Evolutionary conservation across 768 basidiomycete genomes (phyloP).

Genomic region (Leccinum arenicola): DNA sequence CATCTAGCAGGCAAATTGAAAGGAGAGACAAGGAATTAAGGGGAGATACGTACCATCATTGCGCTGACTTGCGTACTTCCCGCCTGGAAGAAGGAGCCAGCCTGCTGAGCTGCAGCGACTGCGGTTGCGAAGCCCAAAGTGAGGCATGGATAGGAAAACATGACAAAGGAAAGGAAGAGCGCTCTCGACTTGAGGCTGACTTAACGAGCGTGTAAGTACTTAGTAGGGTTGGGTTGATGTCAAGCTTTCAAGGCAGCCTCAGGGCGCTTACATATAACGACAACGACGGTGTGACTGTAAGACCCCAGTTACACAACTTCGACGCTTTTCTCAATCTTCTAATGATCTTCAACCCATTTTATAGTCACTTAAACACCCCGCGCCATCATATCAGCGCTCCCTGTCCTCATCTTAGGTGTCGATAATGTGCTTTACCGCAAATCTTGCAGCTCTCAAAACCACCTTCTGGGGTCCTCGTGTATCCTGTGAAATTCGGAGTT

Average conservation of each 20-base stretch:
- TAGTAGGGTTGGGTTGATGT: neutral
- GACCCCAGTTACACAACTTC: constrained; percentile 1
- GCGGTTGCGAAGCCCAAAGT: constrained; percentile 43
- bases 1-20: constrained; percentile 44
- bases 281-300: neutral
- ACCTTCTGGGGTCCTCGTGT: constrained; percentile 1
- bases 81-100: constrained; percentile 23
- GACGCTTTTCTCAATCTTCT: neutral
- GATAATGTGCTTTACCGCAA: neutral
- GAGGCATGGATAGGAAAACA: constrained; percentile 38
- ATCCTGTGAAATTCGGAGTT: neutral
- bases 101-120: constrained; percentile 22
- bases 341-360: neutral
- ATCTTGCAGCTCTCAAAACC: neutral
- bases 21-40: neutral
- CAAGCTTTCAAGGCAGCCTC: neutral
- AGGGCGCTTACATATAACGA: neutral
- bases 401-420: neutral
- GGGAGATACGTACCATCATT: constrained; percentile 47
- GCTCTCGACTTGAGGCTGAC: neutral
- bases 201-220: constrained; percentile 13
- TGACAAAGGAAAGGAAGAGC: constrained; percentile 16
- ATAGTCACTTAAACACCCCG: neutral
- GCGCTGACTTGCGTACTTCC: constrained; percentile 44
- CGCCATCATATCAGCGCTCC: too few relatives aligned